These are phyloP conservation scores for Davidsoniella neocaledoniae DNA, from an alignment of 2,329 filamentous ascomycete genomes.

Conservation along the genomic window DNA sequence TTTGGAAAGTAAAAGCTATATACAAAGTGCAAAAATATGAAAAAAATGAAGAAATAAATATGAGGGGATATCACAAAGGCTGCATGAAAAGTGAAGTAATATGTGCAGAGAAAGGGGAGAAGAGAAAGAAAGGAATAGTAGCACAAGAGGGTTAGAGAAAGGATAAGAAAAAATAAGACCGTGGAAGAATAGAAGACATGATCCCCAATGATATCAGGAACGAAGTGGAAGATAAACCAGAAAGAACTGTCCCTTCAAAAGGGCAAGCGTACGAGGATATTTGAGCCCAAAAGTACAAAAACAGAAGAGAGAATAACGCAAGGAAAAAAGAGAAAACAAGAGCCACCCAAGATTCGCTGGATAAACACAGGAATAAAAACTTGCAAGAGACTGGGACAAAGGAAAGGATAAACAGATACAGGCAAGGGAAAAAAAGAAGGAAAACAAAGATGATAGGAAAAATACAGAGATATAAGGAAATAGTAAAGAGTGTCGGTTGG, in stretches of 20 bases:
- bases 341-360: too few species aligned
- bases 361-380: background rate
- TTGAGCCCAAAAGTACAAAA: background rate
- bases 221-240: background rate
- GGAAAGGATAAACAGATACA: background rate
- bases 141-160: background rate
- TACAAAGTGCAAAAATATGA: too few species aligned
- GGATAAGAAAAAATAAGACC: background rate
- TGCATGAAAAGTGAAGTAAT: background rate
- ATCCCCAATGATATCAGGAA: background rate
- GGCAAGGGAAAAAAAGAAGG: background rate
- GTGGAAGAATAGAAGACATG: background rate
- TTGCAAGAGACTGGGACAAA: slow-evolving; percentile 1
- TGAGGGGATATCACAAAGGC: slow-evolving; percentile 6
- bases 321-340: background rate
- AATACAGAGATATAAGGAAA: background rate
- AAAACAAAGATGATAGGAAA: background rate
- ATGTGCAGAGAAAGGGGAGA: slow-evolving; percentile 2
- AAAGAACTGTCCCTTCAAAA: slow-evolving; percentile 1
- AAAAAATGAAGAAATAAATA: background rate
- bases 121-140: background rate
- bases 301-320: background rate
- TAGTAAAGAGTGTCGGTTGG: background rate
- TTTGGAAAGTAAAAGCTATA: too few species aligned
- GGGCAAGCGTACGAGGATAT: background rate